Base-by-base conservation (phyloP, 23 red algal species). In the Pyropia yezoensis region DNA sequence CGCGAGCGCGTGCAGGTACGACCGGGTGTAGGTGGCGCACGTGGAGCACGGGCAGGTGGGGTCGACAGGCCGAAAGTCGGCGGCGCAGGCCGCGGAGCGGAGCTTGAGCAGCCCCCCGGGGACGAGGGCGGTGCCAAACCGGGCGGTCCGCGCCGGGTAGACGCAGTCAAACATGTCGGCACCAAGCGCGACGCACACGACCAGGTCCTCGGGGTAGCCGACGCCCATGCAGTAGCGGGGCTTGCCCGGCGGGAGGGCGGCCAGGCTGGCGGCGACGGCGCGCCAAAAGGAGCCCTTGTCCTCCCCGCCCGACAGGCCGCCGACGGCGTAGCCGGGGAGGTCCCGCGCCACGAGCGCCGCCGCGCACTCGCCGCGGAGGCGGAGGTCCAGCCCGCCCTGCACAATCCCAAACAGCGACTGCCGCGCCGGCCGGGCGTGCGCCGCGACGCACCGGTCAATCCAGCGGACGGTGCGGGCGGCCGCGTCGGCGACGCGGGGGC, bases 181-280 rank as follows among this genome's bases (percentile, higher is more conserved):
- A 32, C 94, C 94, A 8, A 96, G 60, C 21, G 94, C 85, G 34
- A 98, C 94, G 61, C 94, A 98, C 4, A 98, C 94, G 22, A 98
- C 75, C 27, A 98, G 71, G 55, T 98, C 94, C 39, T 66, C 80
- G 1, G 94, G 86, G 65, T 98, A 98, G 18, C 94, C 94, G 29
- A 98, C 94, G 33, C 94, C 94, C 94, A 98, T 98, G 74, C 94
- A 98, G 30, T 98, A 98, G 30, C 94, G 86, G n/a, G 94, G 94
- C 49, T 90, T 91, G 29, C 69, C 59, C 23, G 20, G n/a, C 14
- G 94, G 94, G 26, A 98, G 70, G 18, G 64, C 27, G 16, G 66
- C 75, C 5, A 86, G 88, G 77, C 94, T 91, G 49, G 66, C 57
- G 58, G 80, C 64, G 8, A 98, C 94, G 7, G 91, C 59, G 39